Evolutionary conservation across 768 basidiomycete genomes (phyloP).

Genomic region (Phylloporus sp.): DNA sequence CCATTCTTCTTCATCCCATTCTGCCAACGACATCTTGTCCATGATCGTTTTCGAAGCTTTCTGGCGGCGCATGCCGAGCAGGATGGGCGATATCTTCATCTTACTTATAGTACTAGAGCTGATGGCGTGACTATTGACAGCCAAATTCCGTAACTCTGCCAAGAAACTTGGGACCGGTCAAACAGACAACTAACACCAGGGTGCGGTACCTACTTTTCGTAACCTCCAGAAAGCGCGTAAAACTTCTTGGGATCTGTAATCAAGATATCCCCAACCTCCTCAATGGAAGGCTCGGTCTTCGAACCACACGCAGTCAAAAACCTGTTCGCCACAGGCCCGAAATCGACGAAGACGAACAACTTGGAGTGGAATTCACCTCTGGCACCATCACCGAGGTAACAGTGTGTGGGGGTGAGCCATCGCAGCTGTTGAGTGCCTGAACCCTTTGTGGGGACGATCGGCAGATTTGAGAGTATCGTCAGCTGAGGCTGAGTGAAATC

Average conservation of each 20-base stretch:
- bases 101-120: slow-evolving; percentile 44
- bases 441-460: slow-evolving; percentile 62
- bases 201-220: slow-evolving; percentile 49
- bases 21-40: slow-evolving; percentile 17
- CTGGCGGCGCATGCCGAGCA: slow-evolving; percentile 70
- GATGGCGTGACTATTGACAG: slow-evolving; percentile 60
- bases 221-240: slow-evolving; percentile 64
- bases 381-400: slow-evolving; percentile 56
- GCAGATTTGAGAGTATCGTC: slow-evolving; percentile 46
- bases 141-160: slow-evolving; percentile 76
- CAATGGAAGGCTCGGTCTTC: slow-evolving; percentile 78
- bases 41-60: slow-evolving; percentile 23
- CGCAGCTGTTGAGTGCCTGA: slow-evolving; percentile 29
- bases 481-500: slow-evolving; percentile 59
- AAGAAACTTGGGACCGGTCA: slow-evolving; percentile 56
- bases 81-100: slow-evolving; percentile 67
- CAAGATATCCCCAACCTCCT: slow-evolving; percentile 70
- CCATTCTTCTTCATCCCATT: slow-evolving; percentile 66
- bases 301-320: slow-evolving; percentile 89
- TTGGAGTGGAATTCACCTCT: slow-evolving; percentile 66
- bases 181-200: not conserved
- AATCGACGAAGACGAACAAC: slow-evolving; percentile 85
- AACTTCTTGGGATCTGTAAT: slow-evolving; percentile 67
- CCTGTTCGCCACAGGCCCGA: slow-evolving; percentile 72
- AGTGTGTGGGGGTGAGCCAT: slow-evolving; percentile 59